Evolutionary conservation across 192 early-diverging fungal species (phyloP).

Genomic region (Gryganskiella cystojenkinii): DNA sequence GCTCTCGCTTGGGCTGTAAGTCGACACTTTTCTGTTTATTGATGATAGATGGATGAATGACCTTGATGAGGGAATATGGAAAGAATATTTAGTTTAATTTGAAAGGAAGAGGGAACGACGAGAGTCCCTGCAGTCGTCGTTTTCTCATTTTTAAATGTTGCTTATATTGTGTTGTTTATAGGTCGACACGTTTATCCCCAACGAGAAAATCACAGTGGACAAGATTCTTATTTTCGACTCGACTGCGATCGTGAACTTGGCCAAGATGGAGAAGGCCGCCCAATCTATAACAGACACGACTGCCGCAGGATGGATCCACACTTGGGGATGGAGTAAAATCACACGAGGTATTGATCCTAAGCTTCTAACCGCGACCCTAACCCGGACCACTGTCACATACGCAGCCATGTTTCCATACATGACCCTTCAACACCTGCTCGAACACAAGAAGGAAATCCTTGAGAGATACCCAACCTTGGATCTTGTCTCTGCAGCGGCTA

Average conservation of each 20-base stretch:
- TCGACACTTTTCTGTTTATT: not conserved
- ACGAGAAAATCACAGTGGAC: conserved; percentile 34
- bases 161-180: not conserved
- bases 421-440: conserved; percentile 19
- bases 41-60: not conserved
- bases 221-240: conserved; percentile 51
- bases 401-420: conserved; percentile 35
- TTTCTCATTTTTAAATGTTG: too few species aligned
- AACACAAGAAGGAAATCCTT: conserved; percentile 12
- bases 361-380: not conserved
- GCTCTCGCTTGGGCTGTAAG: conserved; percentile 50
- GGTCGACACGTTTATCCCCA: conserved; percentile 42
- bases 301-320: conserved; percentile 11
- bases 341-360: too few species aligned
- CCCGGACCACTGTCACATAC: conserved; percentile 6
- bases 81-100: not conserved
- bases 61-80: not conserved
- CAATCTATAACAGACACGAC: not conserved
- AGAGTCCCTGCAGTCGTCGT: too few species aligned
- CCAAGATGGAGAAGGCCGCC: conserved; percentile 20
- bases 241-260: conserved; percentile 33
- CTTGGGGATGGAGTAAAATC: conserved; percentile 30
- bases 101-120: not conserved
- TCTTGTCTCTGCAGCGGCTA: conserved; percentile 18
- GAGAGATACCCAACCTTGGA: conserved; percentile 7